Evolutionary conservation across 2,329 filamentous ascomycete species (phyloP).

Genomic region (Colletotrichum gigasporum): DNA sequence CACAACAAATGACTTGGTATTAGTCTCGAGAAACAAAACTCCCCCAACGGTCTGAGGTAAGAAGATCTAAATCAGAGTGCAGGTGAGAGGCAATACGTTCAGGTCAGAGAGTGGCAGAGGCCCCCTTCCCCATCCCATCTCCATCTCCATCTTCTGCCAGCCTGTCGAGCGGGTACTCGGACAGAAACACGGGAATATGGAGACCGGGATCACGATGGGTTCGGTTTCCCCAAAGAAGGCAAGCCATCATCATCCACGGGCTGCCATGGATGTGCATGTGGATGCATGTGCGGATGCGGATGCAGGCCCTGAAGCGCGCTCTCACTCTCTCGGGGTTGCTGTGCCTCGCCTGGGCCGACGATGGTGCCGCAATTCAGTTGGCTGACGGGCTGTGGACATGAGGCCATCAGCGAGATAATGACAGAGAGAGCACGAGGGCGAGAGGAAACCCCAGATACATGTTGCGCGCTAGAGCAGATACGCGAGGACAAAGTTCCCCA

Average conservation of each 20-base stretch:
- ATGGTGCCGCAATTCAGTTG: background rate
- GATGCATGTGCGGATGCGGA: conserved; percentile 8
- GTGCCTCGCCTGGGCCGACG: background rate
- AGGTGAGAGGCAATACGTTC: background rate
- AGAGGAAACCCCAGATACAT: conserved; percentile 4
- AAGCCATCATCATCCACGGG: conserved; percentile 25
- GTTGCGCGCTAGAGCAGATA: conserved; percentile 20
- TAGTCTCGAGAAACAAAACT: background rate
- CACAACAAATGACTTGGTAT: background rate
- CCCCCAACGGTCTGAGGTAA: conserved; percentile 15
- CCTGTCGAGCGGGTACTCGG: background rate
- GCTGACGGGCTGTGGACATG: background rate
- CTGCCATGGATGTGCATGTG: conserved; percentile 18
- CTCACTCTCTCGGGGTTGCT: background rate
- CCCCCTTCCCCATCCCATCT: background rate
- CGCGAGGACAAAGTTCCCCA: conserved; percentile 20
- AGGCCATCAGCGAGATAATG: background rate
- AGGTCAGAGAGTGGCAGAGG: background rate
- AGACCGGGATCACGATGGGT: conserved; percentile 13
- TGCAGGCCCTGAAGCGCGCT: background rate
- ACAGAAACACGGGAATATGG: conserved; percentile 24
- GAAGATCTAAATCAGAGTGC: conserved; percentile 8
- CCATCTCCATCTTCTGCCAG: background rate
- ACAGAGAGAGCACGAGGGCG: background rate
- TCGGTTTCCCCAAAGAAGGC: conserved; percentile 14